A percentile compares a stretch with the other conserved stretches of the same genome.
Evolutionary conservation across 495 filamentous ascomycete species (phyloP).

Genomic region (Parathielavia hyrcaniae): DNA sequence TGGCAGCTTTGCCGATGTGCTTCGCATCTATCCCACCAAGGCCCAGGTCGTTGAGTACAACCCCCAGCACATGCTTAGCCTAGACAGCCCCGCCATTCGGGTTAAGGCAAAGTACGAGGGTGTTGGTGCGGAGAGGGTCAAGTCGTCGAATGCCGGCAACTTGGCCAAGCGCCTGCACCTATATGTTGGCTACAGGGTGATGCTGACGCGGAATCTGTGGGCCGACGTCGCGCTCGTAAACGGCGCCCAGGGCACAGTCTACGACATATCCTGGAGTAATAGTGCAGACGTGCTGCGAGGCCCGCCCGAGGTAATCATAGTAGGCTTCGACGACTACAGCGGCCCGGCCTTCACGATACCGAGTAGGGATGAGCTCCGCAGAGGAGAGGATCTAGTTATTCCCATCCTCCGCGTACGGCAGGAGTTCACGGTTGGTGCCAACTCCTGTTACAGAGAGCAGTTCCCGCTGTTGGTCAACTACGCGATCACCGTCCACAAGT

Average conservation of each 20-base stretch:
- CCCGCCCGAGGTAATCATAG: conserved; percentile 9
- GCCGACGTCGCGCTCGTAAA: conserved; percentile 6
- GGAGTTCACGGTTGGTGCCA: conserved; percentile 1
- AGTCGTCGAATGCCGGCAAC: conserved; percentile 5
- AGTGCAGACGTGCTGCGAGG: conserved; percentile 5
- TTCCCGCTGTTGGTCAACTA: conserved; percentile 79
- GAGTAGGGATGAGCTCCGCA: neutral
- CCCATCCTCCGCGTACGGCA: conserved; percentile 2
- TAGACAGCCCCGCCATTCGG: conserved; percentile 5
- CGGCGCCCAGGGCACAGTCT: conserved; percentile 1
- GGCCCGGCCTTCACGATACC: conserved; percentile 5
- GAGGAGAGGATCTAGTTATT: neutral
- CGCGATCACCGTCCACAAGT: conserved; percentile 90
- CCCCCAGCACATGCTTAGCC: conserved; percentile 4
- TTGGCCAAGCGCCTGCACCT: conserved; percentile 6
- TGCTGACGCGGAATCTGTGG: conserved; percentile 10
- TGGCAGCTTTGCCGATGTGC: neutral
- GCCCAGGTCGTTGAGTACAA: conserved; percentile 1
- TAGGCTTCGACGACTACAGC: conserved; percentile 7
- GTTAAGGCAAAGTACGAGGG: conserved; percentile 5
- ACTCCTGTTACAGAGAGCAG: conserved; percentile 34
- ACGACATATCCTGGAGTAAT: conserved; percentile 5
- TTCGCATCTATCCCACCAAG: conserved; percentile 9
- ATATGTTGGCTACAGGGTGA: conserved; percentile 5
- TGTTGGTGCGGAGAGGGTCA: conserved; percentile 1